A percentile compares a stretch with the other conserved stretches of the same genome.
phyloP scores from a whole-genome alignment of 345 rosid species.

The Hypericum androsaemum region DNA sequence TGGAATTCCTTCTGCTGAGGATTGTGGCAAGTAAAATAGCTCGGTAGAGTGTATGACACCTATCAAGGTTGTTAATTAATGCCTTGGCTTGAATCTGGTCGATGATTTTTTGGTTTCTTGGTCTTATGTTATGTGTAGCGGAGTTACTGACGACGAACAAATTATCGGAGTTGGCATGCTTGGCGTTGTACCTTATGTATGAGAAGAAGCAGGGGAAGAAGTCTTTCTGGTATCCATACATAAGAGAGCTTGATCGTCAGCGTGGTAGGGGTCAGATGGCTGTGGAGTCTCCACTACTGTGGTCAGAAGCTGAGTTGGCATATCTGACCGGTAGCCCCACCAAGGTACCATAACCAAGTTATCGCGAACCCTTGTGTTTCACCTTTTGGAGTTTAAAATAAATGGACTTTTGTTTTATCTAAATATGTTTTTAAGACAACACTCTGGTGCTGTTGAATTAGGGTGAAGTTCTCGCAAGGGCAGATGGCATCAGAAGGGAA shows the following conservation, averaged over 20 bases:
- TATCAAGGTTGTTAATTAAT: too few relatives aligned
- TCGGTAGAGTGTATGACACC: too few relatives aligned
- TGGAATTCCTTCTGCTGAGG: background rate
- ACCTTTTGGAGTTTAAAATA: background rate
- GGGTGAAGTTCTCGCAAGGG: constrained; percentile 87
- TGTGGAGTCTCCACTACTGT: constrained; percentile 88
- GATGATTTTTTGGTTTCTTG: background rate
- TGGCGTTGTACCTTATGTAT: constrained; percentile 92
- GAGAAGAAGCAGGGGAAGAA: constrained; percentile 95
- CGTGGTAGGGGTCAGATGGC: constrained; percentile 90
- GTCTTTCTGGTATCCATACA: constrained; percentile 92
- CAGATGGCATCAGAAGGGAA: constrained; percentile 85
- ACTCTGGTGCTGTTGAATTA: constrained; percentile 23
- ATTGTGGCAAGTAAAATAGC: constrained; percentile 1
- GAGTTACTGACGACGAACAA: constrained; percentile 86
- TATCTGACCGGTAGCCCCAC: constrained; percentile 89
- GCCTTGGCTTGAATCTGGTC: background rate
- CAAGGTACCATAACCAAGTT: constrained; percentile 37
- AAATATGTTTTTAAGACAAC: constrained; percentile 13
- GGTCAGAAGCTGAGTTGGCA: constrained; percentile 82
- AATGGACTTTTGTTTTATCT: background rate
- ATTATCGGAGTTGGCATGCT: constrained; percentile 83
- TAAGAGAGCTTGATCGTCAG: constrained; percentile 96
- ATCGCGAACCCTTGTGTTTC: background rate
- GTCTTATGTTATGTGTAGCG: constrained; percentile 29